Percentiles rank a stretch among this genome's conserved stretches.
Evolutionary conservation across 371 early-diverging fungal species (phyloP).

Genomic region (Apophysomyces variabilis): DNA sequence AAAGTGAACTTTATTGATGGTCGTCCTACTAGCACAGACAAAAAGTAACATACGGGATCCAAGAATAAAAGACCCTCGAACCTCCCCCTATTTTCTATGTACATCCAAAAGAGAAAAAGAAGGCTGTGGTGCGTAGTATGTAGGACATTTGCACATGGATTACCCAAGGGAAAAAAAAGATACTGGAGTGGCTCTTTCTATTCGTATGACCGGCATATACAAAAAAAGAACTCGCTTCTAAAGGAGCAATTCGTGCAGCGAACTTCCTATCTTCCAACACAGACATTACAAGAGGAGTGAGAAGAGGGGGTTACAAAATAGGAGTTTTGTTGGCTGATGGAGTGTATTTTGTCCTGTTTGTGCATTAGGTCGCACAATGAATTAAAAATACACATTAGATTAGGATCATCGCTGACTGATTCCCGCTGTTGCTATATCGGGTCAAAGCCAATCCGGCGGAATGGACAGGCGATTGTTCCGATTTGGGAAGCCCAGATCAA

Average conservation of each 20-base stretch:
- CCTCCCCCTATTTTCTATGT: too few species aligned
- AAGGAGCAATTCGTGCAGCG: too few species aligned
- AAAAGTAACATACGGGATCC: neutral
- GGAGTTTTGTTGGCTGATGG: too few species aligned
- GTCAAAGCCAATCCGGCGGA: neutral
- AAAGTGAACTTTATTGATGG: neutral
- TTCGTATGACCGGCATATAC: neutral
- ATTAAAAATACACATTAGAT: too few species aligned
- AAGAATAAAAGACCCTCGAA: neutral
- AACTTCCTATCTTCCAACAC: too few species aligned
- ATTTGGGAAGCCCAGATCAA: neutral
- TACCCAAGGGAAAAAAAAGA: neutral
- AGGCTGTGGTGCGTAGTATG: neutral
- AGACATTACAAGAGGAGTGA: too few species aligned
- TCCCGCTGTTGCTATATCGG: neutral
- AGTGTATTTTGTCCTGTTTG: too few species aligned
- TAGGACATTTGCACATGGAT: slow-evolving; percentile 5
- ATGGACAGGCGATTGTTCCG: neutral
- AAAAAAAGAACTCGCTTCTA: neutral
- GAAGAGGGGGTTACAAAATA: too few species aligned
- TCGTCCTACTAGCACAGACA: neutral
- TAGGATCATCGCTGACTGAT: neutral
- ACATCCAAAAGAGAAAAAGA: too few species aligned
- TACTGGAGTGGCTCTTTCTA: neutral
- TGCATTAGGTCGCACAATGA: too few species aligned